These are phyloP conservation scores for Lentinula edodes DNA, from an alignment of 768 basidiomycete genomes.

Conservation along the genomic window DNA sequence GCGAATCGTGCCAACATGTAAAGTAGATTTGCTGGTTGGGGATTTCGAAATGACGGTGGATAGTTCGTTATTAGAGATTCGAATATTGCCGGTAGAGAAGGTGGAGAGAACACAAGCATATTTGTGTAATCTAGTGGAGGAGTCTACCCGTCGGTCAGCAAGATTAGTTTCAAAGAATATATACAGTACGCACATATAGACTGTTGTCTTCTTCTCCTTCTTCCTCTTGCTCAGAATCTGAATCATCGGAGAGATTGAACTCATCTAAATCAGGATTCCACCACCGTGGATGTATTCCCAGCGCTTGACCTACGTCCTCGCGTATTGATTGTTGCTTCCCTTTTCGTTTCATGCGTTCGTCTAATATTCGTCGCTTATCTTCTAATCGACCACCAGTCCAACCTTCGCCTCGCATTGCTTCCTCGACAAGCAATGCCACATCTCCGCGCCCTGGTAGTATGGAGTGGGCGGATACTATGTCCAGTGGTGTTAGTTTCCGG, in stretches of 20 bases:
- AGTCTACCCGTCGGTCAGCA: slow-evolving; percentile 40
- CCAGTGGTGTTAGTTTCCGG: slow-evolving; percentile 79
- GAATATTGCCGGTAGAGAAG: slow-evolving; percentile 71
- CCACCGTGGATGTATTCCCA: slow-evolving; percentile 57
- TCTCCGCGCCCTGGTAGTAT: slow-evolving; percentile 78
- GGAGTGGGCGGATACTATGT: slow-evolving; percentile 84
- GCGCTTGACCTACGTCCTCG: slow-evolving; percentile 49
- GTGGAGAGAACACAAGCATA: slow-evolving; percentile 92
- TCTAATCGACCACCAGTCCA: slow-evolving; percentile 79
- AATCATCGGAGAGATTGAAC: slow-evolving; percentile 22
- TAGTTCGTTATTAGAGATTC: slow-evolving; percentile 78
- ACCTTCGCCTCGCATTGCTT: slow-evolving; percentile 82
- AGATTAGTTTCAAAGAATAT: slow-evolving; percentile 2
- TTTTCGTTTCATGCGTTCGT: slow-evolving; percentile 50
- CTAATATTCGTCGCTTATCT: slow-evolving; percentile 52
- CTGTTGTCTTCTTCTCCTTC: slow-evolving; percentile 37
- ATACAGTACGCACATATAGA: slow-evolving; percentile 35
- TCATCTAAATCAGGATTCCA: slow-evolving; percentile 51
- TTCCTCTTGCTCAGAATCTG: slow-evolving; percentile 37
- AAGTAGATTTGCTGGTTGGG: slow-evolving; percentile 86
- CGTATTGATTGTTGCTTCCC: slow-evolving; percentile 50
- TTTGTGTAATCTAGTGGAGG: slow-evolving; percentile 71
- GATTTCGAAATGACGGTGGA: slow-evolving; percentile 62
- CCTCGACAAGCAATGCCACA: slow-evolving; percentile 80
- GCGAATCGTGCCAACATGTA: slow-evolving; percentile 93